Base-by-base conservation (phyloP, 2,329 filamentous ascomycete species). In the Alternaria gaisen region DNA sequence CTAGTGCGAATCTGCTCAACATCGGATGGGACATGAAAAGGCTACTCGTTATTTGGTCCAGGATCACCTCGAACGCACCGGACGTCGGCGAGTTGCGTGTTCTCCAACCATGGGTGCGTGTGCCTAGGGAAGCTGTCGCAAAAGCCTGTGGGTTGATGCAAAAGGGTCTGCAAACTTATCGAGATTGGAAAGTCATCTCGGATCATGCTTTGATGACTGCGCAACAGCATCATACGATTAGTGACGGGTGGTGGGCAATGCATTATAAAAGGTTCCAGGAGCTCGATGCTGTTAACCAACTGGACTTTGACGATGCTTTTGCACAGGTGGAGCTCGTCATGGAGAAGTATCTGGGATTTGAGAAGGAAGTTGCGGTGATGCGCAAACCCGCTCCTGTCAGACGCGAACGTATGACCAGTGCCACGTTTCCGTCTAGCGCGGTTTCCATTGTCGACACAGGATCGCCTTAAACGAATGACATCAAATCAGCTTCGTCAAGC, bases 1-100 rank as follows among this genome's bases (percentile, higher is more conserved):
- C n/a, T 11, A 42, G 43, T 20, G 42, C 54, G n/a, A 59, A 59
- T 9, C 11, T 59, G 50, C 43, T 55, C 11, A 55, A 50, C 24
- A 40, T 44, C n/a, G 42, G 30, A 24, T 56, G 51, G 16, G 57
- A 56, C 11, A 28, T 60, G n/a, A 42, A 55, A 30, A 30, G 52
- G 30, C 36, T 56, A 5, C 36, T 24, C 4, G 32, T 28, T 3
- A 38, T 38, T 6, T 60, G 51, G 52, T n/a, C 30, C 10, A 24
- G 55, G 38, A 16, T 60, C 26, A 44, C 52, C 14, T 1, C 5
- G 5, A 43, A 43, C 11, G 47, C 56, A 14, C 24, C 50, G 7
- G 40, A 24, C 16, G 24, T 18, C 26, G 34, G 14, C 6, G 42
- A 16, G 10, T 34, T 48, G 2, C 32, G 6, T 16, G 4, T 24